Percentiles rank a stretch among this genome's conserved stretches.
Evolutionary conservation across 371 early-diverging fungal genomes (phyloP).

Genomic region (Apophysomyces variabilis): DNA sequence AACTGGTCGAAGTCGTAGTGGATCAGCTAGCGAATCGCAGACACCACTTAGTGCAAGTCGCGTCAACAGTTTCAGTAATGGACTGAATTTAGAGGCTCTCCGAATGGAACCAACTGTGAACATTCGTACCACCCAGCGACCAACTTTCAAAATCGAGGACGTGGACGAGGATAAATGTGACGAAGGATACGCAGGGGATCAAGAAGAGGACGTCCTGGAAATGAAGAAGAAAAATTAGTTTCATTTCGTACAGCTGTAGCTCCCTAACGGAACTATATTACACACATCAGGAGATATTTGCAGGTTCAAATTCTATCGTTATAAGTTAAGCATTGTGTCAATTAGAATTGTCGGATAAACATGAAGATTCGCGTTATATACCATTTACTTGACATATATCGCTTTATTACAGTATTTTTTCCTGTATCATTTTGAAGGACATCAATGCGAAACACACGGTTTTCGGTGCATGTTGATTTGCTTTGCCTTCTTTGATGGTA

Average conservation of each 20-base stretch:
- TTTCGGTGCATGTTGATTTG: no score
- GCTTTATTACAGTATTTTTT: no score
- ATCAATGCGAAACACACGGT: no score
- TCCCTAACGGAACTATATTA: background rate
- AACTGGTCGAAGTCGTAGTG: conserved; percentile 23
- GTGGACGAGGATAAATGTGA: conserved; percentile 25
- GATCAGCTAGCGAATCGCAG: conserved; percentile 32
- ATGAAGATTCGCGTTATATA: no score
- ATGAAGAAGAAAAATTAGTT: conserved; percentile 11
- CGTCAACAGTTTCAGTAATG: conserved; percentile 31
- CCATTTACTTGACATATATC: no score
- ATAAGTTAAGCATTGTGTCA: background rate
- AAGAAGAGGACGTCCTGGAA: conserved; percentile 26
- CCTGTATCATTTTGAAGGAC: no score
- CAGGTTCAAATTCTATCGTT: background rate
- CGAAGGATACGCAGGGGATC: conserved; percentile 32
- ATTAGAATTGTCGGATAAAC: background rate
- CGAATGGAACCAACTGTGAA: conserved; percentile 23
- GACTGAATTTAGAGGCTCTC: conserved; percentile 19
- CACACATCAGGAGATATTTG: background rate
- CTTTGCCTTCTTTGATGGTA: no score
- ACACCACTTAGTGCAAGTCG: conserved; percentile 26
- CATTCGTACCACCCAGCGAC: conserved; percentile 14
- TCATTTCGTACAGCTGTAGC: background rate
- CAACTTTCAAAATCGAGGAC: conserved; percentile 26